These are phyloP conservation scores for Hypoxylon sp. DNA, from an alignment of 2,329 filamentous ascomycete genomes.

Conservation along the genomic window DNA sequence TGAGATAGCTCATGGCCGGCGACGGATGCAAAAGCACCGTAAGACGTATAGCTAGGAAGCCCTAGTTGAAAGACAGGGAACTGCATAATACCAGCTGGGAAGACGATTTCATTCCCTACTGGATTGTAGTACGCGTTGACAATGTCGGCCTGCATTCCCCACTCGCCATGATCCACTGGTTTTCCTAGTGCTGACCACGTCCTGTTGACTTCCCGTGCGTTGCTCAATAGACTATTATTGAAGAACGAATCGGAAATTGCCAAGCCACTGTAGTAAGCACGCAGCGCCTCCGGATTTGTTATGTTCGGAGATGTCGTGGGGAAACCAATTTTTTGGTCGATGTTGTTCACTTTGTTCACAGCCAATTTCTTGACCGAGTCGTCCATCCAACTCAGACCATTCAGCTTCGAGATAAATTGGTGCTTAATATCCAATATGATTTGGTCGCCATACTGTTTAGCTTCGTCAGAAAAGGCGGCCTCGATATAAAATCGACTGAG, in stretches of 20 bases:
- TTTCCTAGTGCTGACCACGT: conserved; percentile 70
- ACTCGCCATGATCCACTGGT: conserved; percentile 70
- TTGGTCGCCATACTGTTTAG: conserved; percentile 75
- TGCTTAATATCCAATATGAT: conserved; percentile 79
- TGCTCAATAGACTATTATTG: conserved; percentile 65
- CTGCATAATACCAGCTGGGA: conserved; percentile 76
- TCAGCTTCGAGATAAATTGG: conserved; percentile 67
- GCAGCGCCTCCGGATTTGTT: conserved; percentile 65
- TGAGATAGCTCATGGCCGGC: conserved; percentile 75
- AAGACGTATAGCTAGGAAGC: conserved; percentile 67
- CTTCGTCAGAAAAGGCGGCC: conserved; percentile 74
- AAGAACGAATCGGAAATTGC: conserved; percentile 67
- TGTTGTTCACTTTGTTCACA: conserved; percentile 73
- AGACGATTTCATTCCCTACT: conserved; percentile 73
- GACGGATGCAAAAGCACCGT: conserved; percentile 73
- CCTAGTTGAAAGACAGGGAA: conserved; percentile 69
- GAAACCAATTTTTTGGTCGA: conserved; percentile 75
- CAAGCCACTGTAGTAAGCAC: conserved; percentile 66
- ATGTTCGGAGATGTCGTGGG: conserved; percentile 72
- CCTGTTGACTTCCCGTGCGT: conserved; percentile 59
- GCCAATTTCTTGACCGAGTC: conserved; percentile 70
- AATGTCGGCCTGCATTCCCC: conserved; percentile 71
- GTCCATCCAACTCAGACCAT: conserved; percentile 68
- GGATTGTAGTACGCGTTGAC: conserved; percentile 75
- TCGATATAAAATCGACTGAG: conserved; percentile 79